Conservation (phyloP, 352 stramenopile species). For the Phytopythium aichiense region DNA sequence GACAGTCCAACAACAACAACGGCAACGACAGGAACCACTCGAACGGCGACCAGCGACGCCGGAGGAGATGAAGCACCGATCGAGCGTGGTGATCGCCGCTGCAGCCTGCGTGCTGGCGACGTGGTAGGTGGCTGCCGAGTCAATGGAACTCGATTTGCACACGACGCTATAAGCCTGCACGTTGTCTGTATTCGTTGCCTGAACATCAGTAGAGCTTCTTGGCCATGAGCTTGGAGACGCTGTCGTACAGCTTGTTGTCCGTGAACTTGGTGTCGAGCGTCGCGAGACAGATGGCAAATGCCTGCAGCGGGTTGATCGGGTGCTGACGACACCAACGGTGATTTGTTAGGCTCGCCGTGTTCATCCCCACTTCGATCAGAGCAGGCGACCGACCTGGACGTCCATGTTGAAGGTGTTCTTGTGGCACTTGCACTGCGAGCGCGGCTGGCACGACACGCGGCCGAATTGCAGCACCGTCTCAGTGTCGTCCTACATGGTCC, state of each 20-base stretch:
- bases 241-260: slow-evolving; percentile 44
- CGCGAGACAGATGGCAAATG: slow-evolving; percentile 87
- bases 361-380: neutral
- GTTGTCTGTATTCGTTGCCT: neutral
- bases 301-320: slow-evolving; percentile 79
- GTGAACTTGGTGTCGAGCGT: slow-evolving; percentile 81
- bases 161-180: neutral
- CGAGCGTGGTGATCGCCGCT: slow-evolving; percentile 15
- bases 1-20: slow-evolving; percentile 18
- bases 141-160: neutral
- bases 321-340: slow-evolving; percentile 29
- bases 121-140: neutral
- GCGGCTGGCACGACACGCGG: slow-evolving; percentile 52
- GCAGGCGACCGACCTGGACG: slow-evolving; percentile 37
- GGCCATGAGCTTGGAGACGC: slow-evolving; percentile 34
- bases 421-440: slow-evolving; percentile 55
- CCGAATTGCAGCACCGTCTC: slow-evolving; percentile 55
- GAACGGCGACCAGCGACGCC: slow-evolving; percentile 19
- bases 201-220: slow-evolving; percentile 13
- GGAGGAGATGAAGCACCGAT: slow-evolving; percentile 8
- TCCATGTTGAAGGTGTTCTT: slow-evolving; percentile 94
- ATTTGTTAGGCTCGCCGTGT: neutral
- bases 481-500: neutral
- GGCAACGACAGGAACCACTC: slow-evolving; percentile 14
- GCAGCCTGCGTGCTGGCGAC: neutral